Evolutionary conservation across 23 red algal genomes (phyloP).

Genomic region (Gracilaria gracilis): DNA sequence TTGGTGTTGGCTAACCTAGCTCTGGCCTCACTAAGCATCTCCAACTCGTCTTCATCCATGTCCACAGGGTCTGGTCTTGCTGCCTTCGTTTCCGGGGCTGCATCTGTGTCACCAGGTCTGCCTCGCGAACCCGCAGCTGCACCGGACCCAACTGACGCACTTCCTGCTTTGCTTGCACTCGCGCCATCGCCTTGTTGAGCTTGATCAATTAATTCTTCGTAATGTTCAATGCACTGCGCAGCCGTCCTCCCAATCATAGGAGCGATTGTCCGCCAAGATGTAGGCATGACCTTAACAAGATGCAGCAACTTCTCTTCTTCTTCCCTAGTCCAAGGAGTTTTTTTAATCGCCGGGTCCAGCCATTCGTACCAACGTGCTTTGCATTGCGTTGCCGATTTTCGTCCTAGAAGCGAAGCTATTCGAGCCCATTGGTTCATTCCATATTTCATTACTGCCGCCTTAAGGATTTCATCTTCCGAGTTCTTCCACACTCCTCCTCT

Average conservation of each 20-base stretch:
- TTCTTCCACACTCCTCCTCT: constrained; percentile 88
- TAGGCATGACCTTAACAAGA: constrained; percentile 83
- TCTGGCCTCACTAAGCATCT: constrained; percentile 92
- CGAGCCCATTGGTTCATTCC: constrained; percentile 95
- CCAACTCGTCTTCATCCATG: constrained; percentile 96
- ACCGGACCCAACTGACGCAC: constrained; percentile 6
- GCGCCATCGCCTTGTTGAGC: constrained; percentile 45
- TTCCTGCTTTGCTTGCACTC: not conserved
- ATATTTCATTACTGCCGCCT: constrained; percentile 94
- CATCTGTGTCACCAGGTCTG: constrained; percentile 26
- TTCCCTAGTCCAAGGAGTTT: constrained; percentile 85
- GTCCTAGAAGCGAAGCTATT: constrained; percentile 83
- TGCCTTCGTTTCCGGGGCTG: constrained; percentile 76
- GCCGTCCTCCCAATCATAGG: constrained; percentile 89
- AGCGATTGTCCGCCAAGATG: constrained; percentile 93
- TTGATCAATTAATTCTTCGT: constrained; percentile 84
- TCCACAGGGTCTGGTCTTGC: constrained; percentile 91
- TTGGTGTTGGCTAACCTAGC: constrained; percentile 90
- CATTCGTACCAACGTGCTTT: constrained; percentile 93
- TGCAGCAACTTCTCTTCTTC: constrained; percentile 92
- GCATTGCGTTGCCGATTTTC: constrained; percentile 86
- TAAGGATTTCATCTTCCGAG: constrained; percentile 93
- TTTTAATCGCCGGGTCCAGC: constrained; percentile 87
- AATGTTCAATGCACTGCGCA: constrained; percentile 89
- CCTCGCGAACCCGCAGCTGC: constrained; percentile 17